Conservation (phyloP, 2,329 filamentous ascomycete species). For the Coniochaeta sp. region DNA sequence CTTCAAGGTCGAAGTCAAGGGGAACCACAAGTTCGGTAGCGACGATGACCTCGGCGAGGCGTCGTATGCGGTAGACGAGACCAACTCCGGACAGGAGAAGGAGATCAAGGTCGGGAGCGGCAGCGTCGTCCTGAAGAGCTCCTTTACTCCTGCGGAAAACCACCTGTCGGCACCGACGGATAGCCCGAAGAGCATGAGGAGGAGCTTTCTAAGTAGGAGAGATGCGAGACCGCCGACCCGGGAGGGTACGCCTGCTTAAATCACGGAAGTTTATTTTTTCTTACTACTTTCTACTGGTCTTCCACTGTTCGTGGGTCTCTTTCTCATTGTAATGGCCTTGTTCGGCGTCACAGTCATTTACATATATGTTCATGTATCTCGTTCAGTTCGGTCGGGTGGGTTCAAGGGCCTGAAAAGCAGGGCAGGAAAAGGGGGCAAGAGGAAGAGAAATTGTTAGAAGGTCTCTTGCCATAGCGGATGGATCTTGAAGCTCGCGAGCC, state of each 20-base stretch:
- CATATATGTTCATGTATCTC: background rate
- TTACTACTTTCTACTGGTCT: background rate
- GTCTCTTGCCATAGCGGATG: background rate
- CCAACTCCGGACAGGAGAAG: constrained; percentile 60
- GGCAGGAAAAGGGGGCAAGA: background rate
- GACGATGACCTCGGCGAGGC: constrained; percentile 80
- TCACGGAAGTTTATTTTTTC: background rate
- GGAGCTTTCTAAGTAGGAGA: constrained; percentile 49
- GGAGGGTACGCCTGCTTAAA: constrained; percentile 30
- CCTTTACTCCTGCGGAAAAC: constrained; percentile 50
- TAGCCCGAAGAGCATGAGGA: constrained; percentile 39
- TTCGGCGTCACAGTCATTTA: background rate
- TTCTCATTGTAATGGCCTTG: background rate
- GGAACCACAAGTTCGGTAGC: constrained; percentile 75
- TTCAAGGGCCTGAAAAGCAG: background rate
- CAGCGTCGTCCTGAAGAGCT: constrained; percentile 64
- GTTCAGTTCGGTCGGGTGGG: background rate
- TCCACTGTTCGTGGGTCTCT: background rate
- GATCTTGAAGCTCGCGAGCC: background rate
- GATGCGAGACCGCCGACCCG: constrained; percentile 31
- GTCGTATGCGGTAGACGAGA: constrained; percentile 87
- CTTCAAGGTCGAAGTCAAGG: constrained; percentile 80
- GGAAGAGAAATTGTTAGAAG: background rate
- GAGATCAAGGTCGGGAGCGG: constrained; percentile 66
- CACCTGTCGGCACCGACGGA: constrained; percentile 18